Base-by-base conservation (phyloP, 352 stramenopile species). In the Phytophthora pseudosyringae region DNA sequence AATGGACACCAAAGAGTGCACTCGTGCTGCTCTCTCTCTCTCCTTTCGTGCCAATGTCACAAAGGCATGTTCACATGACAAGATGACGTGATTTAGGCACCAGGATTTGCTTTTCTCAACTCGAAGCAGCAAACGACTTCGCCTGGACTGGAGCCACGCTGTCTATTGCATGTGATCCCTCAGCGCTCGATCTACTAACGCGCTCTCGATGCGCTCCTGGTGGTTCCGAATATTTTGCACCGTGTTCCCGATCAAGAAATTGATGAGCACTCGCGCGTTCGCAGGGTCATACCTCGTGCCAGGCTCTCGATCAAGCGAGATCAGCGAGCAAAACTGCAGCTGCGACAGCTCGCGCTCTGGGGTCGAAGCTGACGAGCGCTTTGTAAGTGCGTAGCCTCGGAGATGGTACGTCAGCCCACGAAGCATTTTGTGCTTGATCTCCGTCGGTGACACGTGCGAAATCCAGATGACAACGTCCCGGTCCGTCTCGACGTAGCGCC, bases 381-480 rank as follows among this genome's bases (percentile, higher is more conserved):
- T 78, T n/a, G 83, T 67, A 18, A 90, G 50, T 36, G 86, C 76
- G 66, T 87, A 90, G 5, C 81, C 81, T 40, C 75, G 71, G 32
- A 88, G 73, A 8, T 75, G 55, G 31, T 88, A 89, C 11, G 56
- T 58, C 21, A 75, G 29, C 15, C 69, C 69, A 16, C 58, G 49
- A 10, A 76, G 58, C 6, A 71, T 75, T 44, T 83, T 71, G 39
- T 78, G 56, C 32, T 71, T 71, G 64, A 90, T 87, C 67, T 81
- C 75, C 38, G 78, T 58, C 10, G 81, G 78, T n/a, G 85, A 69
- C 33, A 86, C 72, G 55, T 73, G 73, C 15, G 81, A 71, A 18
- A 71, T 76, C 76, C 78, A 90, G 16, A 87, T 78, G 31, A 90
- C 79, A 36, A 88, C 66, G 13, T 86, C 65, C 26, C 81, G 72